Evolutionary conservation across 352 stramenopile species (phyloP).

Genomic region (Phytophthora pisi): DNA sequence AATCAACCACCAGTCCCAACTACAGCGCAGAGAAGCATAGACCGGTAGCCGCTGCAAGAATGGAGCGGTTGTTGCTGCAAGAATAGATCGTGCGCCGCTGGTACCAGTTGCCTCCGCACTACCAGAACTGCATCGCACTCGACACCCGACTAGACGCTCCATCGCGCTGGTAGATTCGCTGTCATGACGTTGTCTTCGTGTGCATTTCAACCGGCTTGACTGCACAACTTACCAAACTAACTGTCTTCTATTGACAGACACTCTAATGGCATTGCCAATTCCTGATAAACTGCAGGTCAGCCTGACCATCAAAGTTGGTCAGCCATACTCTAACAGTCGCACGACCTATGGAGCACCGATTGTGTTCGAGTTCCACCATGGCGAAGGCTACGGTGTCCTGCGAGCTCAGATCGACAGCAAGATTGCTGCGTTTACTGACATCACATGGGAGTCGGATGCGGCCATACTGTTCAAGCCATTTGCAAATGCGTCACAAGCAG

Average conservation of each 20-base stretch:
- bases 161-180: too few species aligned
- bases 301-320: neutral
- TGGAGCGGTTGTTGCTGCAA: too few species aligned
- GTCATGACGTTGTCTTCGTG: too few species aligned
- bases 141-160: too few species aligned
- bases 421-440: neutral
- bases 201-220: neutral
- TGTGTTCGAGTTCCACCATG: neutral
- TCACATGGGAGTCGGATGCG: neutral
- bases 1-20: too few species aligned
- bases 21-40: too few species aligned
- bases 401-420: conserved; percentile 1
- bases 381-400: neutral
- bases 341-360: neutral
- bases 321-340: neutral
- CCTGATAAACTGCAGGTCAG: neutral
- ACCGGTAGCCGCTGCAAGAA: too few species aligned
- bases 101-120: too few species aligned
- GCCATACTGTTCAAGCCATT: neutral
- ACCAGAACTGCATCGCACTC: too few species aligned
- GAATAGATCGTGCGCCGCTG: too few species aligned
- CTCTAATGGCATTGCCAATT: neutral
- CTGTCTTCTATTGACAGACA: neutral
- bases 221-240: neutral
- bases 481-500: neutral